Percentiles rank a stretch among this genome's conserved stretches.
phyloP scores from a whole-genome alignment of 805 yeast genomes.

The Candida ficus region DNA sequence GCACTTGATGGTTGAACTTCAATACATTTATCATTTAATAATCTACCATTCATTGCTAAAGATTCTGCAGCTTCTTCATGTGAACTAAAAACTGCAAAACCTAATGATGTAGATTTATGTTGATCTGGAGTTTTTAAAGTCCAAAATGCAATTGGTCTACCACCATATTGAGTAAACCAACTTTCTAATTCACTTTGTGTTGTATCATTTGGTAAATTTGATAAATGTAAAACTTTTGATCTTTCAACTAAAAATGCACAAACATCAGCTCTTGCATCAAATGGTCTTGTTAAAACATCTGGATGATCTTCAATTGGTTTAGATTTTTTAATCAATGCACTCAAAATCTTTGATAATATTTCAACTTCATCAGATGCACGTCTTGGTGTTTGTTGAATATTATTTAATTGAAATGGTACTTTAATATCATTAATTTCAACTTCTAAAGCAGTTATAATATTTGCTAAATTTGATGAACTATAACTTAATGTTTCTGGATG shows the following conservation, averaged over 20 bases:
- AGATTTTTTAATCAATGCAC: constrained; percentile 42
- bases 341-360: constrained; percentile 39
- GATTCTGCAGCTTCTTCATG: constrained; percentile 86
- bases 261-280: constrained; percentile 72
- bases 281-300: constrained; percentile 62
- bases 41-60: constrained; percentile 73
- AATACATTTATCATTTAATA: constrained; percentile 63
- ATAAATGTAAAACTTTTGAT: constrained; percentile 71
- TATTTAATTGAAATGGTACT: constrained; percentile 16
- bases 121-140: constrained; percentile 62
- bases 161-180: constrained; percentile 87
- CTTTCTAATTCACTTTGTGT: constrained; percentile 87
- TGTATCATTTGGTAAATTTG: constrained; percentile 79
- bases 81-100: constrained; percentile 78
- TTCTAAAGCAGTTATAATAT: constrained; percentile 26
- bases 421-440: constrained; percentile 19
- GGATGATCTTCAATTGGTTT: constrained; percentile 44
- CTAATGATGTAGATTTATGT: constrained; percentile 51
- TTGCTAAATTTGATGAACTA: constrained; percentile 25
- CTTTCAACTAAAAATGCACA: constrained; percentile 62
- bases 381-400: constrained; percentile 25
- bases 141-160: constrained; percentile 87
- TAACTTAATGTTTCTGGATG: constrained; percentile 43
- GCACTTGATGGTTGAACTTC: constrained; percentile 87
- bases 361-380: constrained; percentile 43